These are phyloP conservation scores for Umbilicus rupestris DNA, from an alignment of 164 flowering plant genomes.

Conservation along the genomic window DNA sequence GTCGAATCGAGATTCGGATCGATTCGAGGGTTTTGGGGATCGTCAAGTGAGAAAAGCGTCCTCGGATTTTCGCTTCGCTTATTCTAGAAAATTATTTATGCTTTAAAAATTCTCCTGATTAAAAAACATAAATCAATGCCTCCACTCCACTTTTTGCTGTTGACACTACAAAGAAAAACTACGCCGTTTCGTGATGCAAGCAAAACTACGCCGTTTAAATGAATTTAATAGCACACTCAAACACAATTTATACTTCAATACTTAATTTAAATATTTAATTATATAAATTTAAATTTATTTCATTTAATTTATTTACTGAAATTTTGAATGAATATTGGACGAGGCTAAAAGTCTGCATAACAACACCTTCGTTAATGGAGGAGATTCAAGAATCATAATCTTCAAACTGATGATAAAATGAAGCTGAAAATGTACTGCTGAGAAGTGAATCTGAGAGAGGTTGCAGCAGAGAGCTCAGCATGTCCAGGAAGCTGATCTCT, in stretches of 20 bases:
- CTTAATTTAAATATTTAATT: too few relatives aligned
- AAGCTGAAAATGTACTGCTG: not conserved
- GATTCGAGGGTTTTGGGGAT: not conserved
- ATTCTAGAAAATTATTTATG: not conserved
- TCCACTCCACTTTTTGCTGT: not conserved
- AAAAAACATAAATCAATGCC: not conserved
- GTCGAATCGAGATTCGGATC: not conserved
- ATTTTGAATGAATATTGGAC: too few relatives aligned
- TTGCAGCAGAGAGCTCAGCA: not conserved
- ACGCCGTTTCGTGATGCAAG: too few relatives aligned
- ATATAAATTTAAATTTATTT: too few relatives aligned
- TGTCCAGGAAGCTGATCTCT: slow-evolving; percentile 4
- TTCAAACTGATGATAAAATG: not conserved
- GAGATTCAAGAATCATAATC: not conserved
- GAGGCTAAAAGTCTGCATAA: too few relatives aligned
- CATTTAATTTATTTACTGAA: too few relatives aligned
- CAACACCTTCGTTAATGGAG: not conserved
- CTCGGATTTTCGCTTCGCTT: not conserved
- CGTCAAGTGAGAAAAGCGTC: not conserved
- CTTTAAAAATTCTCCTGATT: not conserved
- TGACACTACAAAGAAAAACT: too few relatives aligned
- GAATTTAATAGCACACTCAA: too few relatives aligned
- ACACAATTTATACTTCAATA: too few relatives aligned
- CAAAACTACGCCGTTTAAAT: too few relatives aligned
- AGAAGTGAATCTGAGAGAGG: not conserved